A percentile compares a stretch with the other conserved stretches of the same genome.
phyloP scores from a whole-genome alignment of 2,329 filamentous ascomycete genomes.

The Xylariomycetidae sp. region DNA sequence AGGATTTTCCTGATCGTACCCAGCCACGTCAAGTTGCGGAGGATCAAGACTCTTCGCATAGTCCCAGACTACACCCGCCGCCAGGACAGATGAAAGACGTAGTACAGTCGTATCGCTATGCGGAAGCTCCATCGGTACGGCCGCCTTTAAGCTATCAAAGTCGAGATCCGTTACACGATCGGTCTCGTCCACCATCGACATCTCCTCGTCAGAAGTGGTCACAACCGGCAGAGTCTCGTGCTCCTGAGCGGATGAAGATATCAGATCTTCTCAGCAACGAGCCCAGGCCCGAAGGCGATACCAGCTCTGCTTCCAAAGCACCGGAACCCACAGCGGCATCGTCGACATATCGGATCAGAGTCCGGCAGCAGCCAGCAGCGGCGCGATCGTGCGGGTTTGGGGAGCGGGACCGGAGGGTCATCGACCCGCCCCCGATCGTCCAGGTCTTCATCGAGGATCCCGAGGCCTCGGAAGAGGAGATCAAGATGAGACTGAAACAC shows the following conservation, averaged over 20 bases:
- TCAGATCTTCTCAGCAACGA: slow-evolving; percentile 25
- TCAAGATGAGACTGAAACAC: slow-evolving; percentile 47
- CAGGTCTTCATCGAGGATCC: slow-evolving; percentile 64
- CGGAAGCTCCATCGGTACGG: slow-evolving; percentile 15
- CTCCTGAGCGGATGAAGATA: slow-evolving; percentile 26
- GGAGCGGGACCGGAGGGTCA: slow-evolving; percentile 74
- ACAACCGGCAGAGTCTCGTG: slow-evolving; percentile 18
- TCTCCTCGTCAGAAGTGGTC: slow-evolving; percentile 16
- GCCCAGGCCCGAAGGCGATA: slow-evolving; percentile 11
- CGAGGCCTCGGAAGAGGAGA: slow-evolving; percentile 49
- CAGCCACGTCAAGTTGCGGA: slow-evolving; percentile 12
- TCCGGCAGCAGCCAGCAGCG: slow-evolving; percentile 74
- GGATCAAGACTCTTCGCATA: slow-evolving; percentile 15
- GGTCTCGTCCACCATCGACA: slow-evolving; percentile 12
- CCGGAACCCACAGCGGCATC: slow-evolving; percentile 14
- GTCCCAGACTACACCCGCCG: slow-evolving; percentile 11
- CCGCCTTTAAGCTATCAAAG: slow-evolving; percentile 12
- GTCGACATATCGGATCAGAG: slow-evolving; percentile 43
- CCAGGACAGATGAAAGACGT: slow-evolving; percentile 10
- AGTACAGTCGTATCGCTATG: slow-evolving; percentile 10
- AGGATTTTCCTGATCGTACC: slow-evolving; percentile 15
- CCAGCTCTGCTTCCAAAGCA: slow-evolving; percentile 15
- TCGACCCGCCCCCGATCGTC: slow-evolving; percentile 80
- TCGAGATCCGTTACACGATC: slow-evolving; percentile 12
- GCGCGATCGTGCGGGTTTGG: slow-evolving; percentile 80